phyloP scores from a whole-genome alignment of 1,284 basidiomycete species.

The Ustilago loliicola region DNA sequence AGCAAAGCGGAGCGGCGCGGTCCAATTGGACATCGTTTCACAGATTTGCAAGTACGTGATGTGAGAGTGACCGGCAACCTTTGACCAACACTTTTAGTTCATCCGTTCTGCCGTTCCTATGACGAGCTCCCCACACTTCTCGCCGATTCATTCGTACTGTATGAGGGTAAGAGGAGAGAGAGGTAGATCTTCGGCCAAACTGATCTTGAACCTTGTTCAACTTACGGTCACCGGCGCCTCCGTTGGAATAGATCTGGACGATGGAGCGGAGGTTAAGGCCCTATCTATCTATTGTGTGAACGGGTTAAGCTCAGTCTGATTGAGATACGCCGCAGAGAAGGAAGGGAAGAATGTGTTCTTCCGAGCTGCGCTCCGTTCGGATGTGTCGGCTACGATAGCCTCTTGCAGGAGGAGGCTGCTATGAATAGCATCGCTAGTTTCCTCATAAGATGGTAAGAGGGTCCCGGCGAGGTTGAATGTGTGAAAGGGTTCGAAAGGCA shows the following conservation, averaged over 20 bases:
- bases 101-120: conserved; percentile 1
- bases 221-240: too few relatives aligned
- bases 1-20: background rate
- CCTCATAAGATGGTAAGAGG: background rate
- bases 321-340: too few relatives aligned
- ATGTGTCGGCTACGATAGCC: too few relatives aligned
- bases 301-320: too few relatives aligned
- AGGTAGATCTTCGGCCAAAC: too few relatives aligned
- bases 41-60: background rate
- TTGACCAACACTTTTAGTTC: background rate
- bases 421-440: background rate
- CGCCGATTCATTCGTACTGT: background rate
- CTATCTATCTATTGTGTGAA: too few relatives aligned
- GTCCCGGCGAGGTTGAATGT: background rate
- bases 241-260: too few relatives aligned
- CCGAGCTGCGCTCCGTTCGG: too few relatives aligned
- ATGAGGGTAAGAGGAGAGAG: too few relatives aligned
- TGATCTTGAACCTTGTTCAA: too few relatives aligned
- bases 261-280: too few relatives aligned
- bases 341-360: too few relatives aligned
- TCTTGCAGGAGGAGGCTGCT: background rate
- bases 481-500: background rate
- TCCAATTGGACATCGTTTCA: background rate
- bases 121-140: background rate
- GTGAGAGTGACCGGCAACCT: background rate